phyloP scores from a whole-genome alignment of 768 basidiomycete species.

The Cystobasidium ongulense region DNA sequence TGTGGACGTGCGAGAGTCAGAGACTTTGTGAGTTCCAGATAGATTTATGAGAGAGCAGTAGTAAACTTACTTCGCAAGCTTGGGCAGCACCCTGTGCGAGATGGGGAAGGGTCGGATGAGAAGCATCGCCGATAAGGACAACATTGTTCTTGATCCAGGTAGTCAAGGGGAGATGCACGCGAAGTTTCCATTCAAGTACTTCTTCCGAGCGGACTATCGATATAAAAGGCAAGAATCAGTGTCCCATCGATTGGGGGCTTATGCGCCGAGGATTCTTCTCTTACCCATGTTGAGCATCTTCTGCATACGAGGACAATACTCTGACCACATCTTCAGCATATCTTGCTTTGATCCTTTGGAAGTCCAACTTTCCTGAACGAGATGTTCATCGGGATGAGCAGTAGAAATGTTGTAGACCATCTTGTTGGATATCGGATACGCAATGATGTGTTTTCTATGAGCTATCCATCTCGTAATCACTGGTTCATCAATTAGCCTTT shows the following conservation, averaged over 20 bases:
- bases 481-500: slow-evolving; percentile 44
- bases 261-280: no score
- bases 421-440: slow-evolving; percentile 47
- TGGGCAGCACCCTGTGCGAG: slow-evolving; percentile 47
- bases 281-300: slow-evolving; percentile 46
- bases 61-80: slow-evolving; percentile 44
- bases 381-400: slow-evolving; percentile 47
- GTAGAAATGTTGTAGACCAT: slow-evolving; percentile 48
- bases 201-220: slow-evolving; percentile 39
- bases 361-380: slow-evolving; percentile 46
- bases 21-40: not conserved
- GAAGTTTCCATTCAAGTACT: slow-evolving; percentile 48
- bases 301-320: slow-evolving; percentile 46
- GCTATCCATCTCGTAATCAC: slow-evolving; percentile 48
- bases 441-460: slow-evolving; percentile 45
- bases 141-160: slow-evolving; percentile 47
- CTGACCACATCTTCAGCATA: slow-evolving; percentile 45
- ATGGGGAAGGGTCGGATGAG: slow-evolving; percentile 46
- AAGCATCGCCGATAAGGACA: slow-evolving; percentile 47
- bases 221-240: no score
- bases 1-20: not conserved
- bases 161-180: slow-evolving; percentile 46
- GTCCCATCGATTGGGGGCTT: no score
- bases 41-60: not conserved
- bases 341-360: slow-evolving; percentile 45